Percentiles rank a stretch among this genome's conserved stretches.
Conservation (phyloP, 2,329 filamentous ascomycete species). For the Pyricularia sp. region DNA sequence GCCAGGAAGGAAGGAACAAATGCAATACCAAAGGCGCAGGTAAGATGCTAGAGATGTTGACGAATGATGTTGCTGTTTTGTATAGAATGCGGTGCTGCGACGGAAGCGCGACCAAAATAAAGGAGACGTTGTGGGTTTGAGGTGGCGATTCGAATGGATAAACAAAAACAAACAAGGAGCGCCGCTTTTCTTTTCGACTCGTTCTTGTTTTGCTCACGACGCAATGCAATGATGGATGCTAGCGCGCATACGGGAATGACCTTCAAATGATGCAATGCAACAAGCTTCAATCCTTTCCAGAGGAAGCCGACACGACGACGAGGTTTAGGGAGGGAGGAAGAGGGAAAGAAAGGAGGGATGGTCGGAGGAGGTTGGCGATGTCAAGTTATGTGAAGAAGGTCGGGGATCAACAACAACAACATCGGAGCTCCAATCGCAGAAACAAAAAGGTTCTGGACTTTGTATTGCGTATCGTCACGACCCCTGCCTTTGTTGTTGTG, state of each 20-base stretch:
- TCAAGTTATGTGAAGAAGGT: neutral
- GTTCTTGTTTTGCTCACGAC: neutral
- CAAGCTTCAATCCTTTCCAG: neutral
- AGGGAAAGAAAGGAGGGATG: neutral
- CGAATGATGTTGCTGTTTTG: neutral
- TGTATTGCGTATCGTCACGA: neutral
- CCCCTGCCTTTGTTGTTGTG: slow-evolving; percentile 2
- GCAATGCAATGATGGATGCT: neutral
- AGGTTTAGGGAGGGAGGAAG: neutral
- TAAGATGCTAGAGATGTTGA: neutral
- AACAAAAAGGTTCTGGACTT: neutral
- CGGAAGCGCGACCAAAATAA: neutral
- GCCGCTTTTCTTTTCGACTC: neutral
- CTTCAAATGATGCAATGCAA: neutral
- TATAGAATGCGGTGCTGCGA: neutral
- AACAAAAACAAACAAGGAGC: neutral
- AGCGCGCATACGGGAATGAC: neutral
- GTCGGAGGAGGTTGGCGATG: neutral
- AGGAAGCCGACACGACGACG: neutral
- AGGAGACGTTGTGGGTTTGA: neutral
- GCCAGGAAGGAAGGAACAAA: neutral
- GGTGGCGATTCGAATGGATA: neutral
- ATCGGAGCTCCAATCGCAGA: neutral
- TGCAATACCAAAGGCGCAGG: neutral
- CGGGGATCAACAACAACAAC: neutral